These are phyloP conservation scores for Hypholoma sublateritium DNA, from an alignment of 768 basidiomycete genomes.

Conservation along the genomic window DNA sequence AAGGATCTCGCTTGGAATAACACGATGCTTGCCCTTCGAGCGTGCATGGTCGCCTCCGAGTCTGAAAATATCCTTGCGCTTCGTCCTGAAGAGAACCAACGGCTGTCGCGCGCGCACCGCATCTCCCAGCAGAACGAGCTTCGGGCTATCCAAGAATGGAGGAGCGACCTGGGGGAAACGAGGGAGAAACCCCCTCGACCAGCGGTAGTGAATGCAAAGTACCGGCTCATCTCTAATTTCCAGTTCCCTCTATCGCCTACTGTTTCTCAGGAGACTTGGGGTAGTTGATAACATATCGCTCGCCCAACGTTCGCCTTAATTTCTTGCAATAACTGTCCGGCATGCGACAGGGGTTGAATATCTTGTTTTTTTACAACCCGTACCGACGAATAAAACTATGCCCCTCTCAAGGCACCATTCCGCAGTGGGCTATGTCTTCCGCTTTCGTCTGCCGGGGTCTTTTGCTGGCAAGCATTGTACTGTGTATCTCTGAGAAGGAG, in stretches of 20 bases:
- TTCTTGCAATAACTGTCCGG: no score
- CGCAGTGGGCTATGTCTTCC: no score
- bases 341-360: no score
- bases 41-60: not conserved
- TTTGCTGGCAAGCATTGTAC: no score
- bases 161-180: not conserved
- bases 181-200: not conserved
- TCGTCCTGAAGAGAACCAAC: not conserved
- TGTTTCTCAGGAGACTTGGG: not conserved
- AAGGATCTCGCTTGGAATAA: not conserved
- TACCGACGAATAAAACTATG: no score
- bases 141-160: slow-evolving; percentile 2
- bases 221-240: not conserved
- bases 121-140: not conserved
- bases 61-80: not conserved
- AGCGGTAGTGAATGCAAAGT: not conserved
- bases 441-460: no score
- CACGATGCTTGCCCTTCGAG: not conserved
- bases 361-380: no score
- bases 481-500: no score
- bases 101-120: not conserved
- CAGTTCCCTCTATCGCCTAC: not conserved
- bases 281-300: no score
- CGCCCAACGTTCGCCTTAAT: no score
- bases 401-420: no score